Evolutionary conservation across 768 basidiomycete genomes (phyloP).

Genomic region (Suillus tomentosus): DNA sequence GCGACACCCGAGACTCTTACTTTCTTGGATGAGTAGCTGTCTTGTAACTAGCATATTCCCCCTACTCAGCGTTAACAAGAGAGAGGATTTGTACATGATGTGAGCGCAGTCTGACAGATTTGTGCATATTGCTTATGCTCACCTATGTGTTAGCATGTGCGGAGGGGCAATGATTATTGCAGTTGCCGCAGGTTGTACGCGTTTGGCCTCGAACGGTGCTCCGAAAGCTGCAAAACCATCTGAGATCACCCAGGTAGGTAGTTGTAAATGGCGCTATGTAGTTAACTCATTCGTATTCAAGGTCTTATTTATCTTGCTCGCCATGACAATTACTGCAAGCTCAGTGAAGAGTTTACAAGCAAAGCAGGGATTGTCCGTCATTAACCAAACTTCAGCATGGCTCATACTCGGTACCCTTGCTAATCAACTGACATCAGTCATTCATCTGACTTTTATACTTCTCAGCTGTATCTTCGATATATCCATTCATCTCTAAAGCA

Average conservation of each 20-base stretch:
- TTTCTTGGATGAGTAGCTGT: constrained; percentile 53
- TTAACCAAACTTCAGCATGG: constrained; percentile 70
- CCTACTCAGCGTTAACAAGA: constrained; percentile 69
- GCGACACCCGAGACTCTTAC: constrained; percentile 28
- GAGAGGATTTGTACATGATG: constrained; percentile 63
- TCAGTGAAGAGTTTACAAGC: constrained; percentile 64
- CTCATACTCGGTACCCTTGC: constrained; percentile 52
- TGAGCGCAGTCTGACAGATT: constrained; percentile 36
- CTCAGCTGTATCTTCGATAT: constrained; percentile 49
- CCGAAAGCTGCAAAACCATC: constrained; percentile 12
- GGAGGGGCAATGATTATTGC: constrained; percentile 51
- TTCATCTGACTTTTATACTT: constrained; percentile 1
- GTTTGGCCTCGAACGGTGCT: constrained; percentile 6
- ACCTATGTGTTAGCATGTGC: constrained; percentile 35
- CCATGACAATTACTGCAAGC: constrained; percentile 55
- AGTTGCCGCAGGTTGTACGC: constrained; percentile 30
- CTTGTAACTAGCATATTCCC: constrained; percentile 67
- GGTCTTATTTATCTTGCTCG: constrained; percentile 45
- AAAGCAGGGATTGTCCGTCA: constrained; percentile 63
- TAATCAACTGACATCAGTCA: background rate
- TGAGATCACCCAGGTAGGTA: constrained; percentile 28
- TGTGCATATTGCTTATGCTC: constrained; percentile 18
- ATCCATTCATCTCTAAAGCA: constrained; percentile 48
- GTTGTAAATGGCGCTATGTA: background rate
- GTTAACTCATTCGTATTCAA: constrained; percentile 23